These are phyloP conservation scores for Kuraishia capsulata DNA, from an alignment of 805 yeast genomes.

Conservation along the genomic window DNA sequence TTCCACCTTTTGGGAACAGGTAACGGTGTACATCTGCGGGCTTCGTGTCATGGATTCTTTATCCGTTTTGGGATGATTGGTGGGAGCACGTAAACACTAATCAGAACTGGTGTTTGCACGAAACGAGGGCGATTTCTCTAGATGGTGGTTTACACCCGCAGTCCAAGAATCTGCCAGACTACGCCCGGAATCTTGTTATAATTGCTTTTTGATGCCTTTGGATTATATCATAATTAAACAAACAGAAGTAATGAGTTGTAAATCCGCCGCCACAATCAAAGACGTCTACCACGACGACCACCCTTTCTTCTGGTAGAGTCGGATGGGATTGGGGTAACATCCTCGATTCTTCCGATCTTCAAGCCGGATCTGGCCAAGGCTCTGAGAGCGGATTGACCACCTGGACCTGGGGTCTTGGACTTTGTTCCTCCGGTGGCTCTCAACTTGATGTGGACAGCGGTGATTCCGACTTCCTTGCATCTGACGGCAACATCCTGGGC, in stretches of 20 bases:
- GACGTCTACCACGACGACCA: conserved; percentile 99
- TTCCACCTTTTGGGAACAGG: no score
- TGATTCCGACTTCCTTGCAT: conserved; percentile 99
- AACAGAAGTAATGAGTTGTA: no score
- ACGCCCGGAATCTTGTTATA: no score
- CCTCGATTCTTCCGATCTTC: conserved; percentile 99
- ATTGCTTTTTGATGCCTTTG: not conserved
- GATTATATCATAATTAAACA: not conserved
- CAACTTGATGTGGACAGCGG: conserved; percentile 98
- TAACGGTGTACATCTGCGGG: no score
- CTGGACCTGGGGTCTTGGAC: conserved; percentile 99
- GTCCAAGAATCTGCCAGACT: no score
- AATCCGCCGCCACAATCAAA: no score
- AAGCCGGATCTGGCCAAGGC: conserved; percentile 99
- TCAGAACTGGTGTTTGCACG: no score
- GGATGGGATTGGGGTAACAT: conserved; percentile 99
- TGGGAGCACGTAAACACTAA: no score
- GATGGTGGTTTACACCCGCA: no score
- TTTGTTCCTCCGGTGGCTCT: conserved; percentile 99
- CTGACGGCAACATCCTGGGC: conserved; percentile 99
- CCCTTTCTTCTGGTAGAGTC: conserved; percentile 99
- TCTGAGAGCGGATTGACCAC: conserved; percentile 99
- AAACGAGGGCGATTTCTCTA: no score
- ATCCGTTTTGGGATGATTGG: no score
- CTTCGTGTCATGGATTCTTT: no score